Evolutionary conservation across 1,284 basidiomycete species (phyloP), one percentile per base, ranked within the genome.

Genomic region (Agroathelia rolfsii): DNA sequence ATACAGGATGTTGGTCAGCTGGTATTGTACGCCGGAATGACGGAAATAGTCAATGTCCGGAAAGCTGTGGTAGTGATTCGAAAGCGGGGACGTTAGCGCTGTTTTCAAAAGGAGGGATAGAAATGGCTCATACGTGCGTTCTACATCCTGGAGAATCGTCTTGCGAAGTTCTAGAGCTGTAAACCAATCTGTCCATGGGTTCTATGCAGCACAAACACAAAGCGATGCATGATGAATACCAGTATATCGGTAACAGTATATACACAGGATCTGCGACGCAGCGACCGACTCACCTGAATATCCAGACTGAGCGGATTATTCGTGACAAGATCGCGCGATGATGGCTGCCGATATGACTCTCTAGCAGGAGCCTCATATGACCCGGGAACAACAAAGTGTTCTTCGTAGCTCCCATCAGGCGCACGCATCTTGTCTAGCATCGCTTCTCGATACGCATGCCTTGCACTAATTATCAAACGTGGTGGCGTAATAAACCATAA

Each of bases 181-280:
- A 52, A 95, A 96, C 86, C 88, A 95, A 27, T 79, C 72, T 43
- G 76, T 82, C 92, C 92, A 95, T 9, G 90, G 90, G 53, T 90
- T 93, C 76, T 88, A 41, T 18, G 33, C 25, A 22, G n/a, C 12
- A 26, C 30, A 35, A 16, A 30, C 2, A 33, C 24, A 5, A 6
- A 19, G 16, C 36, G 24, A 12, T 24, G 29, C 14, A 24, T 34
- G 14, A 19, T n/a, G n/a, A 24, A 40, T 16, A 35, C n/a, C n/a
- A n/a, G 15, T 14, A 36, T 6, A 25, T 22, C 28, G n/a, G n/a
- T n/a, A n/a, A n/a, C n/a, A n/a, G n/a, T n/a, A n/a, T 13, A 28
- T 13, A 12, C 18, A 13, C 10, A 15, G 28, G n/a, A n/a, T n/a
- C n/a, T 14, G 24, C 6, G 15, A 52, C 64, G 37, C 36, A n/a